Base-by-base conservation (phyloP, 2,329 filamentous ascomycete genomes). In the Diaporthe humulicola region DNA sequence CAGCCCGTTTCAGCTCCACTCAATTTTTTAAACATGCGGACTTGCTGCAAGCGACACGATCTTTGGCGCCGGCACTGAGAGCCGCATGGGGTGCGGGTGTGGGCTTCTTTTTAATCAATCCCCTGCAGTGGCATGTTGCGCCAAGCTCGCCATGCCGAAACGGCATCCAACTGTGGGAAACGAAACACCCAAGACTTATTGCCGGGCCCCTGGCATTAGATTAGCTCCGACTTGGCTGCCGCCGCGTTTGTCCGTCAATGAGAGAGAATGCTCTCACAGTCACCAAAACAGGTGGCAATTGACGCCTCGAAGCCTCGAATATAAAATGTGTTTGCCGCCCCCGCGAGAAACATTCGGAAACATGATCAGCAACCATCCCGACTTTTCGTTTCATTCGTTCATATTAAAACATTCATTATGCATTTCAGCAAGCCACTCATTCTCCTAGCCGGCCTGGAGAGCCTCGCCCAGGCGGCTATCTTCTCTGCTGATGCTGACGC, bases 341-440 rank as follows among this genome's bases (percentile, higher is more conserved):
- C 28, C 17, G 19, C 5, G 25, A 19, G 38, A 64, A 66, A 48
- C 60, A 48, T 15, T 48, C 8, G 12, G 42, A 50, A 67, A 36
- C 42, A 67, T 52, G 61, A 67, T 25, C 28, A 67, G 22, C 30
- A 67, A 3, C 45, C 14, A 38, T 10, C 30, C 30, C 42, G 25
- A 8, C 22, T 6, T 67, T 67, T 67, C 61, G 30, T 36, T 67
- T 67, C 61, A 52, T 22, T 67, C 45, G 61, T 67, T 67, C 22
- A 67, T 67, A 67, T 67, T 67, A 36, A 50, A 50, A 52, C 42
- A 67, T 67, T 67, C 61, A 67, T 52, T 67, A 67, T 67, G 61
- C 61, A 50, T 67, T 38, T 67, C 61, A 67, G 42, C 61, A 67
- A 67, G 61, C 42, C 61, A 67, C 61, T 67, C 61, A 36, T 67